Evolutionary conservation across 2,329 filamentous ascomycete species (phyloP).

Genomic region (Bipolaris gigantea): DNA sequence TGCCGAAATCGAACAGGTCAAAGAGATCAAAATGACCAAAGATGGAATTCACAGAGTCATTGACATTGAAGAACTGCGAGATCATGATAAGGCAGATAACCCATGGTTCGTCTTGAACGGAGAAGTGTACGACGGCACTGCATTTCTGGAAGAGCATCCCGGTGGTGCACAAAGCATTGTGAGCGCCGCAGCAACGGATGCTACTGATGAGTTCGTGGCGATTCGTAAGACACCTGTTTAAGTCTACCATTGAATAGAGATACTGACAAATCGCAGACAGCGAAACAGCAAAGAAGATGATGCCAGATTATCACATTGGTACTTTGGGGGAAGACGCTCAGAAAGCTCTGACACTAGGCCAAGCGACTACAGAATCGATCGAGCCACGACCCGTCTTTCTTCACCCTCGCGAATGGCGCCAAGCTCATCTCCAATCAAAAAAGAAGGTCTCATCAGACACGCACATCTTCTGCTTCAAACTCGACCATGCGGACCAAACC

Average conservation of each 20-base stretch:
- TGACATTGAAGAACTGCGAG: slow-evolving; percentile 69
- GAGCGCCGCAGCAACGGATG: slow-evolving; percentile 78
- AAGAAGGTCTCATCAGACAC: slow-evolving; percentile 74
- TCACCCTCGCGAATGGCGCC: slow-evolving; percentile 71
- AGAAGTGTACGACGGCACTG: slow-evolving; percentile 84
- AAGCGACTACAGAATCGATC: slow-evolving; percentile 47
- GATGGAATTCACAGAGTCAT: slow-evolving; percentile 65
- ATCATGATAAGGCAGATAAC: slow-evolving; percentile 64
- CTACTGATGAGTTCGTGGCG: slow-evolving; percentile 84
- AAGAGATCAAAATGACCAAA: slow-evolving; percentile 78
- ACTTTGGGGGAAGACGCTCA: slow-evolving; percentile 66
- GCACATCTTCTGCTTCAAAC: slow-evolving; percentile 76
- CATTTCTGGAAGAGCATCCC: slow-evolving; percentile 79
- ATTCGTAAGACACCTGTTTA: slow-evolving; percentile 68
- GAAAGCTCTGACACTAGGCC: slow-evolving; percentile 55
- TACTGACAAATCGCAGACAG: slow-evolving; percentile 63
- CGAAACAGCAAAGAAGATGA: slow-evolving; percentile 90
- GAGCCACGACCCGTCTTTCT: slow-evolving; percentile 66
- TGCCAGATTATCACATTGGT: slow-evolving; percentile 82
- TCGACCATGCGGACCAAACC: slow-evolving; percentile 69
- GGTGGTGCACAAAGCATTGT: slow-evolving; percentile 85
- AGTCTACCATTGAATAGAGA: not conserved
- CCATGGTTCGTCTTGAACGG: slow-evolving; percentile 91
- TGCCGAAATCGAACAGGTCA: slow-evolving; percentile 53
- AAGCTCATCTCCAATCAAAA: slow-evolving; percentile 69